phyloP scores from a whole-genome alignment of 2,329 filamentous ascomycete genomes.

The Trichoderma polysporum region DNA sequence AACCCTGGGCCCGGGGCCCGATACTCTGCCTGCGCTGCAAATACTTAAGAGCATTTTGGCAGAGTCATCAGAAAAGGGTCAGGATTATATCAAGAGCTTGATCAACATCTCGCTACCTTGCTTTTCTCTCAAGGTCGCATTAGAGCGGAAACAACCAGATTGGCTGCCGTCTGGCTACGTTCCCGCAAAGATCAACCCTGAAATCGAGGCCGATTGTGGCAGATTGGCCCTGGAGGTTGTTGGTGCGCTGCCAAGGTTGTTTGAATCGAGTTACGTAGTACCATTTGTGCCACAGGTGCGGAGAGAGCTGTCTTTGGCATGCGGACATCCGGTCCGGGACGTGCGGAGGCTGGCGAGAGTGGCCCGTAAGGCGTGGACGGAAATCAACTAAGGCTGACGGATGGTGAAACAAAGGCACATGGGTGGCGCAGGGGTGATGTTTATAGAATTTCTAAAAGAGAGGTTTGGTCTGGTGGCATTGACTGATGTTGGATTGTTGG shows the following conservation, averaged over 20 bases:
- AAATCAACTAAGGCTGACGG: conserved; percentile 30
- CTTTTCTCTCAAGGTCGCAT: conserved; percentile 32
- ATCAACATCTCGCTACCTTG: conserved; percentile 47
- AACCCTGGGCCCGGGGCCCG: conserved; percentile 41
- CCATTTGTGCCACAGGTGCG: conserved; percentile 46
- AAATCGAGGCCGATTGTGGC: conserved; percentile 41
- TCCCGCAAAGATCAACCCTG: conserved; percentile 20
- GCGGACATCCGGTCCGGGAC: conserved; percentile 54
- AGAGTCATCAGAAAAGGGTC: conserved; percentile 46
- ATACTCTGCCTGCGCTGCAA: conserved; percentile 48
- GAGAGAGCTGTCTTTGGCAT: conserved; percentile 49
- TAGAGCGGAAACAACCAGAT: conserved; percentile 28
- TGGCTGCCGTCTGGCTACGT: conserved; percentile 35
- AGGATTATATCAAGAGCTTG: conserved; percentile 50
- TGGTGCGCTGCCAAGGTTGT: conserved; percentile 46
- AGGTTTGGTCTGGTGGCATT: background rate
- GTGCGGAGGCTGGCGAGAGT: conserved; percentile 50
- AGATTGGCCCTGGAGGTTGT: conserved; percentile 50
- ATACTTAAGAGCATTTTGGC: conserved; percentile 50
- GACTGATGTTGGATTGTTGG: background rate
- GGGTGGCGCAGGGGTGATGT: background rate
- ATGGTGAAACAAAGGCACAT: background rate
- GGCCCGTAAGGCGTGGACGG: conserved; percentile 52
- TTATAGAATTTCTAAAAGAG: background rate
- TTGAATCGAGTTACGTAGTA: conserved; percentile 48